These are phyloP conservation scores for Bathelium albidoporum DNA, from an alignment of 495 filamentous ascomycete species.

Conservation along the genomic window DNA sequence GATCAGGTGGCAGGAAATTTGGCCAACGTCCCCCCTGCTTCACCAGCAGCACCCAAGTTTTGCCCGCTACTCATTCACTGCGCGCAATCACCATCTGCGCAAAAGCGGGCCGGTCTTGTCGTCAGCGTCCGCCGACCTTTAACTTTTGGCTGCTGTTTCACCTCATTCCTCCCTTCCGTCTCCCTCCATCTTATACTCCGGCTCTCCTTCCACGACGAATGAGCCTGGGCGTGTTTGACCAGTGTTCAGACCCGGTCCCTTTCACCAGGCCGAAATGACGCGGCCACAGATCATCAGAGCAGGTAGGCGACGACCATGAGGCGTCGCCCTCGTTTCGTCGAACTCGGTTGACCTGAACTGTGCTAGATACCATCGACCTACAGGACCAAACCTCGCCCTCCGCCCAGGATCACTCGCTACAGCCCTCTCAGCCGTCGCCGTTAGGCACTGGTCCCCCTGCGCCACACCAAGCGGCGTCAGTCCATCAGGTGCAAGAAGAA, in stretches of 20 bases:
- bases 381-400: conserved; percentile 75
- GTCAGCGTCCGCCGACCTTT: background rate
- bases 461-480: conserved; percentile 73
- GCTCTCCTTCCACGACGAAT: background rate
- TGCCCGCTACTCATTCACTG: background rate
- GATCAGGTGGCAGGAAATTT: conserved; percentile 3
- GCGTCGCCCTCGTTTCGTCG: background rate
- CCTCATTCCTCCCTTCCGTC: background rate
- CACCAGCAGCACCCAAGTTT: background rate
- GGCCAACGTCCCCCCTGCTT: background rate
- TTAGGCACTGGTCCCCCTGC: conserved; percentile 51
- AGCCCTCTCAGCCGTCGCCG: conserved; percentile 39
- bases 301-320: background rate
- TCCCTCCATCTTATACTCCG: background rate
- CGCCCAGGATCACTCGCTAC: conserved; percentile 63
- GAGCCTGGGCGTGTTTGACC: background rate
- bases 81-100: no score
- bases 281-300: conserved; percentile 13
- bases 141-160: background rate
- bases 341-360: background rate
- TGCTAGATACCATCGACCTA: conserved; percentile 83
- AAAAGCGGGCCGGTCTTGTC: background rate
- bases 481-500: conserved; percentile 71
- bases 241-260: background rate
- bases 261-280: conserved; percentile 1